Evolutionary conservation across 2,329 filamentous ascomycete species (phyloP).

Genomic region (Aspergillus aculeatinus): DNA sequence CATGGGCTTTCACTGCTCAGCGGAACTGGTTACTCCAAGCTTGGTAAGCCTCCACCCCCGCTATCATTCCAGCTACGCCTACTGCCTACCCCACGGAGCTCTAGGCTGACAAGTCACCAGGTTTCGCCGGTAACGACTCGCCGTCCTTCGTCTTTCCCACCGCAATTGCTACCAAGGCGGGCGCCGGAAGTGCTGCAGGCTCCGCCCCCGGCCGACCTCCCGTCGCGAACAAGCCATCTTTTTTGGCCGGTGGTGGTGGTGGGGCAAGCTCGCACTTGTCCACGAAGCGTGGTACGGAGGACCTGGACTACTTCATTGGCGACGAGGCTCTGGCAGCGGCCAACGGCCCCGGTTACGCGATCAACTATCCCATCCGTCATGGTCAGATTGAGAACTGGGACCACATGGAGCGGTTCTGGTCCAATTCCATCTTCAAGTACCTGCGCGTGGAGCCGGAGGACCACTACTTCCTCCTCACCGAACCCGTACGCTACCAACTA

Average conservation of each 20-base stretch:
- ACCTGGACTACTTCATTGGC: constrained; percentile 97
- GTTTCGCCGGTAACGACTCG: constrained; percentile 98
- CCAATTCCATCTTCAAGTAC: constrained; percentile 99
- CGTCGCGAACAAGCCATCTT: constrained; percentile 92
- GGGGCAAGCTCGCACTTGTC: constrained; percentile 80
- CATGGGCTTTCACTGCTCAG: constrained; percentile 51
- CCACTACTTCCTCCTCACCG: constrained; percentile 96
- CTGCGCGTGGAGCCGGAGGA: constrained; percentile 96
- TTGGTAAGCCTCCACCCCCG: constrained; percentile 63
- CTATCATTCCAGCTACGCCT: not conserved
- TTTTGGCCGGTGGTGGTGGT: constrained; percentile 85
- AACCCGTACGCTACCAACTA: constrained; percentile 66
- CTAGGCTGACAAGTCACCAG: constrained; percentile 52
- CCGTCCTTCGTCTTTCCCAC: constrained; percentile 99
- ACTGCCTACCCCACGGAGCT: constrained; percentile 14
- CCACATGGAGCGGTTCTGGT: constrained; percentile 99
- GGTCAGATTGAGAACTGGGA: constrained; percentile 99
- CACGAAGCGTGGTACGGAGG: constrained; percentile 91
- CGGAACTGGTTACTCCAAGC: constrained; percentile 98
- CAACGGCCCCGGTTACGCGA: constrained; percentile 84
- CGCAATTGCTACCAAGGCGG: constrained; percentile 91
- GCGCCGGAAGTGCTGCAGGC: constrained; percentile 64
- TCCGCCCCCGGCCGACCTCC: constrained; percentile 85
- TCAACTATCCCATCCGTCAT: constrained; percentile 97
- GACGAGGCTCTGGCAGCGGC: constrained; percentile 88